These are phyloP conservation scores for Cetraspora pellucida DNA, from an alignment of 192 early-diverging fungal species.

Conservation along the genomic window DNA sequence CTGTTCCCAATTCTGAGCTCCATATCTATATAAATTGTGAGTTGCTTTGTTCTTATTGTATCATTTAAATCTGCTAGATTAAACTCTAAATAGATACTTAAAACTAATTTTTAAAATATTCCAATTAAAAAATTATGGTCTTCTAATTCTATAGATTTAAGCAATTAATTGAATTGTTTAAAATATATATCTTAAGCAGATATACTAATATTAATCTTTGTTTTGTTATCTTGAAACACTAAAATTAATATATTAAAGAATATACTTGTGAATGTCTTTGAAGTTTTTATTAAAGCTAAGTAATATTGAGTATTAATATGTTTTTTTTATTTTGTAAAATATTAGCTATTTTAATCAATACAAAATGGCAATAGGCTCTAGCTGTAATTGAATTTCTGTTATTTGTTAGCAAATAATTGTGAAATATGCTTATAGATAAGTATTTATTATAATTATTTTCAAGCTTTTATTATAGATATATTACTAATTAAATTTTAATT, in stretches of 20 bases:
- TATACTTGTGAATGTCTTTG: not conserved
- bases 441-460: slow-evolving; percentile 19
- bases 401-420: not conserved
- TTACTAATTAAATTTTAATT: not conserved
- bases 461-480: not conserved
- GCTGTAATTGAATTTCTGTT: not conserved
- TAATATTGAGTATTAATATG: not conserved
- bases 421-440: not conserved
- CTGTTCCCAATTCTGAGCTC: too few relatives aligned
- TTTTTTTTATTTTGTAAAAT: not conserved
- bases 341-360: not conserved
- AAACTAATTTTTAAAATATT: not conserved
- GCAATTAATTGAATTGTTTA: not conserved
- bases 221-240: not conserved
- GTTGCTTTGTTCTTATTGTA: not conserved
- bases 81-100: not conserved
- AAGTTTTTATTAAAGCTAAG: not conserved
- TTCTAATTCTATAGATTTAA: not conserved
- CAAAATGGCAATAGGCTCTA: not conserved
- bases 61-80: not conserved
- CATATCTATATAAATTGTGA: not conserved
- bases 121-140: not conserved
- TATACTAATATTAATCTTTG: not conserved
- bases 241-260: not conserved
- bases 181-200: not conserved